Conservation (phyloP, 2,329 filamentous ascomycete genomes). For the Diplocarpon rosae region DNA sequence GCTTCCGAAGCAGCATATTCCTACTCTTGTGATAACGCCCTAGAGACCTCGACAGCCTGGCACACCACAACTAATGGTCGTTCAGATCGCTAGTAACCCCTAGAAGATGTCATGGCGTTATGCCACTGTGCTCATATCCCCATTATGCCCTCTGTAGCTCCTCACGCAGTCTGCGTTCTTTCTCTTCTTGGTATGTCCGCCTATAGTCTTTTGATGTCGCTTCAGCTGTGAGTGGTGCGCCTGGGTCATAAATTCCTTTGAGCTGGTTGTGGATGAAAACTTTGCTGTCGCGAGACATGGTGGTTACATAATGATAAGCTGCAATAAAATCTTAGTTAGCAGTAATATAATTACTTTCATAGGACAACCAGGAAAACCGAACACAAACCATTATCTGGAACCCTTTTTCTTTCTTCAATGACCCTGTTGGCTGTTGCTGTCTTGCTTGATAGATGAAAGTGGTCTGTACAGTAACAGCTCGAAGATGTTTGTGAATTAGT, state of each 20-base stretch:
- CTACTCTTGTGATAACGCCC: too few species aligned
- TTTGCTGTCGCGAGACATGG: conserved; percentile 1
- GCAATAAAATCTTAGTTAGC: not conserved
- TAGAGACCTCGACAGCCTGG: too few species aligned
- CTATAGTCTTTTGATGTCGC: conserved; percentile 12
- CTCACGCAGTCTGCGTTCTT: not conserved
- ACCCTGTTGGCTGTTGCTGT: conserved; percentile 9
- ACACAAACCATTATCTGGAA: conserved; percentile 17
- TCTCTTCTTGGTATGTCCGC: not conserved
- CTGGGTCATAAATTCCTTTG: conserved; percentile 2
- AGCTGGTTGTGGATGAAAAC: conserved; percentile 8
- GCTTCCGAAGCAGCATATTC: not conserved
- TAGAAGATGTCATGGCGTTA: not conserved
- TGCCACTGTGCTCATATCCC: not conserved
- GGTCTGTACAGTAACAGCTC: conserved; percentile 7
- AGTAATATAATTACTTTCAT: not conserved
- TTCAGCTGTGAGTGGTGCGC: conserved; percentile 6
- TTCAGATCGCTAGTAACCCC: too few species aligned
- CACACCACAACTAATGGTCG: too few species aligned
- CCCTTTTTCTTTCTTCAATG: conserved; percentile 2
- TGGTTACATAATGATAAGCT: conserved; percentile 7
- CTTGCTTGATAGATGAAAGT: conserved; percentile 5
- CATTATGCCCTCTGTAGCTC: not conserved
- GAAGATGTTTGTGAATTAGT: conserved; percentile 10
- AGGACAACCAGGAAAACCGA: not conserved